Conservation (phyloP, 2,329 filamentous ascomycete genomes). For the Fusarium dlaminii region DNA sequence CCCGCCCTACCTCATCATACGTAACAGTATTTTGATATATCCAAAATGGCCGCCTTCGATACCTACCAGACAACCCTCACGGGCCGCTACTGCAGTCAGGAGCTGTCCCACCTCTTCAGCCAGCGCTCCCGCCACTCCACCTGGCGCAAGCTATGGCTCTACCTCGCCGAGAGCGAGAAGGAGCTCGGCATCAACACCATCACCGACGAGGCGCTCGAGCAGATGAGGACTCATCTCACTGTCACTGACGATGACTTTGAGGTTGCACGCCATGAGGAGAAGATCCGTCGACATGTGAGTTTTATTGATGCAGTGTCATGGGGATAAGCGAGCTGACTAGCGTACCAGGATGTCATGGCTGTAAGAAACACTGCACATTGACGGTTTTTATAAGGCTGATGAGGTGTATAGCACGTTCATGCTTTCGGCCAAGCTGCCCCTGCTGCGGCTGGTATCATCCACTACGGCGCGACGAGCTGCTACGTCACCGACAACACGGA, state of each 20-base stretch:
- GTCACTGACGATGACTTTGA: conserved; percentile 29
- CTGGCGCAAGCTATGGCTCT: conserved; percentile 32
- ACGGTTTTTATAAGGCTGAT: background rate
- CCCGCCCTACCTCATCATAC: background rate
- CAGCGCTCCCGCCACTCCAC: conserved; percentile 23
- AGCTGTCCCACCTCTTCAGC: conserved; percentile 21
- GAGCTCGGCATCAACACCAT: conserved; percentile 29
- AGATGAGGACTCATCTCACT: conserved; percentile 22
- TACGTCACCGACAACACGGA: background rate
- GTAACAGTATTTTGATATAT: no score
- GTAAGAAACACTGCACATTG: background rate
- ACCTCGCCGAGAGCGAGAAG: conserved; percentile 29
- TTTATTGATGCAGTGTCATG: background rate
- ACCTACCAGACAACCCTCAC: conserved; percentile 18
- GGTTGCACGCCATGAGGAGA: conserved; percentile 28
- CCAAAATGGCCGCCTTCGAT: conserved; percentile 8
- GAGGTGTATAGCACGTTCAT: background rate
- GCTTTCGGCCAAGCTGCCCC: background rate
- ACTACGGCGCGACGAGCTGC: background rate
- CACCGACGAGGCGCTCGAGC: conserved; percentile 28
- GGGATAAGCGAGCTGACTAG: background rate
- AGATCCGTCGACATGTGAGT: conserved; percentile 24
- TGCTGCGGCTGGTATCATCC: background rate
- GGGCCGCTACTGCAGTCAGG: conserved; percentile 17
- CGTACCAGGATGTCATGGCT: conserved; percentile 16